A percentile compares a stretch with the other conserved stretches of the same genome.
phyloP scores from a whole-genome alignment of 495 filamentous ascomycete species.

The Penicillium diatomitis region DNA sequence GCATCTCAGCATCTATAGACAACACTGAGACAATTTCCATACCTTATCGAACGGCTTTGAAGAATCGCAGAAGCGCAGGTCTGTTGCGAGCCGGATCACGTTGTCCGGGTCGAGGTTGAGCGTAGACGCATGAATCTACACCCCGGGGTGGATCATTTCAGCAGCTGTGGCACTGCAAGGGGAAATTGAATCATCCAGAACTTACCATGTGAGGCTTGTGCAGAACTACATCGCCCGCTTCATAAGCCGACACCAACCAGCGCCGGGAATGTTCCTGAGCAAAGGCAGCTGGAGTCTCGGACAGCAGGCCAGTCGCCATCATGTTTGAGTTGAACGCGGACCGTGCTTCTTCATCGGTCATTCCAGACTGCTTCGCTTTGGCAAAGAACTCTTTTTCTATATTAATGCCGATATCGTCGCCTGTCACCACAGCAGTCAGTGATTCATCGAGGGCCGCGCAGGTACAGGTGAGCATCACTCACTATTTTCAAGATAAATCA shows the following conservation, averaged over 20 bases:
- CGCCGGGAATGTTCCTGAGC: conserved; percentile 29
- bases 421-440: conserved; percentile 5
- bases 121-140: conserved; percentile 45
- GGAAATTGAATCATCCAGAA: not conserved
- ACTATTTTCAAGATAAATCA: conserved; percentile 54
- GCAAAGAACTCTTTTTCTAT: conserved; percentile 41
- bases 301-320: conserved; percentile 42
- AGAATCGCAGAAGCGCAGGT: conserved; percentile 46
- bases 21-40: not conserved
- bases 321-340: conserved; percentile 50
- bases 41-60: conserved; percentile 41
- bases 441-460: too few species aligned
- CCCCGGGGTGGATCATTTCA: not conserved
- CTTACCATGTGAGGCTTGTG: conserved; percentile 47
- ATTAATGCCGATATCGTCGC: conserved; percentile 30
- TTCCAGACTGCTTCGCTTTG: conserved; percentile 31
- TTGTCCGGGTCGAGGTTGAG: conserved; percentile 48
- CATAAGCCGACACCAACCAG: conserved; percentile 47
- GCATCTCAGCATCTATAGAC: not conserved
- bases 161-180: not conserved
- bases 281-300: conserved; percentile 37
- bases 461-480: not conserved
- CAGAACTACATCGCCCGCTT: conserved; percentile 54
- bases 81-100: conserved; percentile 47
- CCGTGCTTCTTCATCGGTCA: conserved; percentile 43